Evolutionary conservation across 768 basidiomycete genomes (phyloP), one percentile per base, ranked within the genome.

Genomic region (Russula olivacea): DNA sequence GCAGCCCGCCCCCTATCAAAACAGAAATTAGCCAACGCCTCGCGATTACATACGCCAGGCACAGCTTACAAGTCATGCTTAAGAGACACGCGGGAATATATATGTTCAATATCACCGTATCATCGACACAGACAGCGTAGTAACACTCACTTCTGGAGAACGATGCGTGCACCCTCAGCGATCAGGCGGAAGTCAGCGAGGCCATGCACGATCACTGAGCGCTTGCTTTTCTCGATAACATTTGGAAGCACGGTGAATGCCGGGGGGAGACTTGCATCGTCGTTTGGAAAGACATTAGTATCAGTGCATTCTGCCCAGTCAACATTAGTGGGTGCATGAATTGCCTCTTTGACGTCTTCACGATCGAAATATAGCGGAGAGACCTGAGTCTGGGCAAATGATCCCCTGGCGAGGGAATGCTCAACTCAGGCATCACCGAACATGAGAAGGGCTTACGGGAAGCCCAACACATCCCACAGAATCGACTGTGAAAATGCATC

Each of bases 131-230:
- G 19, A 48, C 34, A 36, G 21, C 12, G 38, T 25, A 19, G 38
- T 25, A 19, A 10, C 12, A 69, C 74, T 66, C 61, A 76, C 75
- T 76, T 76, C 58, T 76, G 76, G 23, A 76, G 69, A 10, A 73
- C 74, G 28, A 74, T 73, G 12, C 75, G 68, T 23, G 75, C 69
- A 4, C 89, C 89, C 66, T 89, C 84, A 12, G 88, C 83, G 53
- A 91, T 89, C 45, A 88, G 75, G 61, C 87, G 79, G 67, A 83
- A 90, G 72, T 91, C 89, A 0, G 82, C 86, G 53, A 89, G 76
- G 0, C 89, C 89, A 58, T 91, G 88, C 3, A 84, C 78, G 58
- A 91, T 85, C 11, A 89, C 85, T 2, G 78, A 81, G 56, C 87
- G 77, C 60, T 82, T 75, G 71, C 77, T 89, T 77, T 88, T 89